Evolutionary conservation across 208 protist genomes (phyloP).

Genomic region (Crithidia bombi): DNA sequence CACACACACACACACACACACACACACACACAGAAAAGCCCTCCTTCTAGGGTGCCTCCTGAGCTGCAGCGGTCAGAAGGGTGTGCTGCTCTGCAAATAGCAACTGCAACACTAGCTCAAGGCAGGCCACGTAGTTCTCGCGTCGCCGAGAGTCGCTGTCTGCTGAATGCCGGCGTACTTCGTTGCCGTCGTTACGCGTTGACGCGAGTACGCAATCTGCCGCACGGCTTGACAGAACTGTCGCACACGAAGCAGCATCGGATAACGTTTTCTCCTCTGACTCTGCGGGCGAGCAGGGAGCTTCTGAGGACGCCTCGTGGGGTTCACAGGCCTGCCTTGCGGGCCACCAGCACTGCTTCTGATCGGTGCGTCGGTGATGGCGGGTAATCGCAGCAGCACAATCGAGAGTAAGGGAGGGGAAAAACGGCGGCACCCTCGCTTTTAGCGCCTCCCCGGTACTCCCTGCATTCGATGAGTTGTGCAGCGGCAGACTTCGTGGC

Average conservation of each 20-base stretch:
- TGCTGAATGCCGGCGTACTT: neutral
- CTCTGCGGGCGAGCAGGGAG: too few relatives aligned
- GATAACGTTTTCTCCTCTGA: too few relatives aligned
- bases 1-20: too few relatives aligned
- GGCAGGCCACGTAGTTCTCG: conserved; percentile 13
- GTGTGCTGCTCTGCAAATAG: conserved; percentile 25
- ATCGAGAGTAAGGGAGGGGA: neutral
- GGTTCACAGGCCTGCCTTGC: too few relatives aligned
- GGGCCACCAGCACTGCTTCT: conserved; percentile 1
- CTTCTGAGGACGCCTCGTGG: too few relatives aligned
- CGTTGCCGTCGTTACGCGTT: neutral
- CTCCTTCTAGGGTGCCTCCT: too few relatives aligned
- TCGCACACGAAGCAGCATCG: too few relatives aligned
- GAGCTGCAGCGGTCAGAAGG: neutral
- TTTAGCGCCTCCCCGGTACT: too few relatives aligned
- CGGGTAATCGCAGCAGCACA: conserved; percentile 21
- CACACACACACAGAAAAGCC: too few relatives aligned
- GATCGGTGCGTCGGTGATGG: conserved; percentile 12
- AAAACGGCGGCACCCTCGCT: neutral
- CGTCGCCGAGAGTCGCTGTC: conserved; percentile 2
- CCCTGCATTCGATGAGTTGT: too few relatives aligned
- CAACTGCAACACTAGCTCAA: conserved; percentile 27
- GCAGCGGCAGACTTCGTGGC: neutral
- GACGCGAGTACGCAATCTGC: neutral
- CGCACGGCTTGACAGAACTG: neutral